Evolutionary conservation across 2,329 filamentous ascomycete genomes (phyloP).

Genomic region (Ascochyta lentis): DNA sequence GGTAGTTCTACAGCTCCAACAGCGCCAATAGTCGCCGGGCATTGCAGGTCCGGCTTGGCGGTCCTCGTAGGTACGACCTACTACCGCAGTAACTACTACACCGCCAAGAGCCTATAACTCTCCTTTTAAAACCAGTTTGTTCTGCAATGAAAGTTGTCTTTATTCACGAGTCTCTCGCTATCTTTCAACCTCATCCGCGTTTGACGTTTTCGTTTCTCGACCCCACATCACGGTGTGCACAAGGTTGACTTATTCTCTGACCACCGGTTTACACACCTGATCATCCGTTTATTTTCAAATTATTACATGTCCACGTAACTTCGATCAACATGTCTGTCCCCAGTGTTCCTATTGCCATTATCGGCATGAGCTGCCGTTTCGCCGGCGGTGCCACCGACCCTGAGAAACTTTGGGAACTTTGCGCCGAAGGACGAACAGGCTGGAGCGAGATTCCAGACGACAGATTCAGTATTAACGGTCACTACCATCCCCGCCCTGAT

Average conservation of each 20-base stretch:
- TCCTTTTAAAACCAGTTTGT: no score
- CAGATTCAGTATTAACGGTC: conserved; percentile 26
- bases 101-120: no score
- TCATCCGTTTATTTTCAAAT: neutral
- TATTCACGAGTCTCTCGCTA: no score
- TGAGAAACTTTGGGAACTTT: conserved; percentile 45
- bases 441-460: conserved; percentile 35
- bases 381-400: conserved; percentile 33
- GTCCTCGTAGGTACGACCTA: no score
- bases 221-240: neutral
- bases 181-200: neutral
- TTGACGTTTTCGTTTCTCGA: neutral
- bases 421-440: conserved; percentile 39
- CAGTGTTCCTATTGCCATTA: conserved; percentile 32
- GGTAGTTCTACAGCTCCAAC: no score
- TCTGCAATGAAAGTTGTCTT: no score
- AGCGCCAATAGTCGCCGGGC: no score
- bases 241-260: no score
- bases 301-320: neutral
- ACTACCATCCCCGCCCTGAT: conserved; percentile 16
- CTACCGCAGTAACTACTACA: no score
- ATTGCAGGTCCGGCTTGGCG: no score
- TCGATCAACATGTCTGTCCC: neutral
- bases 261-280: no score
- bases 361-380: conserved; percentile 46